A percentile compares a stretch with the other conserved stretches of the same genome.
phyloP scores from a whole-genome alignment of 2,329 filamentous ascomycete genomes.

The Cadophora luteo-olivacea region DNA sequence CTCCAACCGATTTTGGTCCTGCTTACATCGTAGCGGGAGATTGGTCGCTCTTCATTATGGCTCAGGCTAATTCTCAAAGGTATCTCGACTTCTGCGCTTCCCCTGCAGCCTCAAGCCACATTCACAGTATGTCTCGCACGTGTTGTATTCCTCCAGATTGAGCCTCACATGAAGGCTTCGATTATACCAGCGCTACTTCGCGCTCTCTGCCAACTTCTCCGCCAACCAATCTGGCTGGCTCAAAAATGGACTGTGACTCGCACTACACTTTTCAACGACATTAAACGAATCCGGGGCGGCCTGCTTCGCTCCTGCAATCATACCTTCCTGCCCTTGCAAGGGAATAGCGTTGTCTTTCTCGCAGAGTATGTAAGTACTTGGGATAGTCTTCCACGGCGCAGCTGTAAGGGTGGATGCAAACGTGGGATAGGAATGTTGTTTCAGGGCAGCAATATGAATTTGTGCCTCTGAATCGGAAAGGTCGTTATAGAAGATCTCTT shows the following conservation, averaged over 20 bases:
- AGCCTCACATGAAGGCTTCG: neutral
- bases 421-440: conserved; percentile 41
- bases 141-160: neutral
- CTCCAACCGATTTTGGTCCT: neutral
- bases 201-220: conserved; percentile 30
- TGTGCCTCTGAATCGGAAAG: conserved; percentile 38
- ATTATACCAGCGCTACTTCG: conserved; percentile 1
- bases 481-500: conserved; percentile 47
- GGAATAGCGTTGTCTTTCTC: conserved; percentile 48
- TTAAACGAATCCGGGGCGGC: conserved; percentile 30
- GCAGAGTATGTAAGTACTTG: conserved; percentile 50
- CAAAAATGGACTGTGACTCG: conserved; percentile 38
- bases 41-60: neutral
- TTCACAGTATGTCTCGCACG: neutral
- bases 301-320: conserved; percentile 40
- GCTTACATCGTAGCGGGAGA: neutral
- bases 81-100: neutral
- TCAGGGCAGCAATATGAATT: conserved; percentile 34
- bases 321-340: conserved; percentile 45
- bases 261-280: conserved; percentile 32
- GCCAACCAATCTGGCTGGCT: conserved; percentile 34
- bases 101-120: neutral
- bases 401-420: conserved; percentile 41
- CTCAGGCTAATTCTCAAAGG: neutral
- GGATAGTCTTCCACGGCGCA: conserved; percentile 49